A percentile compares a stretch with the other conserved stretches of the same genome.
Conservation (phyloP, 371 early-diverging fungal genomes). For the Nosema bombycis region DNA sequence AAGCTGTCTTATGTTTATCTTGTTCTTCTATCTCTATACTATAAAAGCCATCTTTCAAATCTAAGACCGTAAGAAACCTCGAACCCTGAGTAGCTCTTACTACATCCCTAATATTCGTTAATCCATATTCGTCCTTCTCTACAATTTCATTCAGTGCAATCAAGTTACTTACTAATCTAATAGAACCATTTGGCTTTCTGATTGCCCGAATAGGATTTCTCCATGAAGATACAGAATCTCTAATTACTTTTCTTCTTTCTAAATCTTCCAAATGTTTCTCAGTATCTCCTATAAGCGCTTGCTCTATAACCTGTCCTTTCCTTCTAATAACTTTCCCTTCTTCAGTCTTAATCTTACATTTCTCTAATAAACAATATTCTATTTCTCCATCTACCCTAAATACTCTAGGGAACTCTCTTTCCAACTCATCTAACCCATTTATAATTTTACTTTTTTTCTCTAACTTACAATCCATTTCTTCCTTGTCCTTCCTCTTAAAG, state of each 20-base stretch:
- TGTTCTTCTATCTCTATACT: constrained; percentile 33
- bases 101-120: background rate
- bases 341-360: constrained; percentile 9
- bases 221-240: constrained; percentile 6
- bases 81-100: constrained; percentile 17
- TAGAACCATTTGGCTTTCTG: background rate
- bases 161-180: background rate
- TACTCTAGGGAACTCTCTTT: background rate
- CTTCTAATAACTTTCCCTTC: constrained; percentile 2
- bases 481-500: background rate
- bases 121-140: background rate
- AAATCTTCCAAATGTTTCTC: constrained; percentile 13
- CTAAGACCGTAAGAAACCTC: constrained; percentile 35
- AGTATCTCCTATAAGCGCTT: background rate
- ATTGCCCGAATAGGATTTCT: background rate
- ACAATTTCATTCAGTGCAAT: background rate
- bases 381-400: background rate
- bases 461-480: background rate
- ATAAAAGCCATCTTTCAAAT: constrained; percentile 52
- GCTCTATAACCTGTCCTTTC: background rate
- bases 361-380: constrained; percentile 10
- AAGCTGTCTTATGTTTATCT: constrained; percentile 48
- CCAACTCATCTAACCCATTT: background rate
- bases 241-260: constrained; percentile 6
- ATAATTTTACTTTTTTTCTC: background rate